Base-by-base conservation (phyloP, 352 stramenopile species). In the Halophytophthora polymorphica region DNA sequence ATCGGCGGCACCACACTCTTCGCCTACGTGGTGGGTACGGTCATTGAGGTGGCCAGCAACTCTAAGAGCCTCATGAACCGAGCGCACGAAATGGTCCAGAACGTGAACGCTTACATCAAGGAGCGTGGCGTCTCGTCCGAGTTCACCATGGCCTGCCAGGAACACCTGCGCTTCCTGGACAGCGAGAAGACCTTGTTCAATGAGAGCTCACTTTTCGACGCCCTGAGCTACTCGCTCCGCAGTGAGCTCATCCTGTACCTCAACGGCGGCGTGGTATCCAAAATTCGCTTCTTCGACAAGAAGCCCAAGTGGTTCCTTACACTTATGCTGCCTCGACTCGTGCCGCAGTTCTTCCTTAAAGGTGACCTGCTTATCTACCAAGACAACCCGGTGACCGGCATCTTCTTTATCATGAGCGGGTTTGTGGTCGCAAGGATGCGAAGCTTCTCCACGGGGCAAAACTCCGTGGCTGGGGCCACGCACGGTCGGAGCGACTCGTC, bases 241-340 rank as follows among this genome's bases (percentile, higher is more conserved):
- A 77, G 69, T 33, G 80, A 91, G 25, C 60, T 91, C 10, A 81
- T 88, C 23, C 45, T 91, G 47, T 71, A 77, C 31, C 58, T 91
- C 25, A 88, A 91, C 45, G 64, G 44, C 23, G 60, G 61, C 23
- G 60, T 86, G 1, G 55, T 89, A 4, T 74, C 75, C 3, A 79
- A 86, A 45, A 73, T 89, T 6, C 73, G 80, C 1, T 89, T 91
- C 50, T 91, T 91, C 23, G 80, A 91, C 45, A 91, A 91, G 46
- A 91, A 91, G 22, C 80, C 80, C 3, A 91, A 91, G 35, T 91
- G 80, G 80, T 91, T 91, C 50, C 52, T 91, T 14, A 86, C 80
- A 13, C 55, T 91, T 15, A 50, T 91, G 12, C 51, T 91, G 12
- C 80, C 77, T 18, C 62, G 76, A 18, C 59, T 91, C 3, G 64